Percentiles rank a stretch among this genome's conserved stretches.
Conservation (phyloP, 2,329 filamentous ascomycete species). For the Dactylonectria macrodidyma region DNA sequence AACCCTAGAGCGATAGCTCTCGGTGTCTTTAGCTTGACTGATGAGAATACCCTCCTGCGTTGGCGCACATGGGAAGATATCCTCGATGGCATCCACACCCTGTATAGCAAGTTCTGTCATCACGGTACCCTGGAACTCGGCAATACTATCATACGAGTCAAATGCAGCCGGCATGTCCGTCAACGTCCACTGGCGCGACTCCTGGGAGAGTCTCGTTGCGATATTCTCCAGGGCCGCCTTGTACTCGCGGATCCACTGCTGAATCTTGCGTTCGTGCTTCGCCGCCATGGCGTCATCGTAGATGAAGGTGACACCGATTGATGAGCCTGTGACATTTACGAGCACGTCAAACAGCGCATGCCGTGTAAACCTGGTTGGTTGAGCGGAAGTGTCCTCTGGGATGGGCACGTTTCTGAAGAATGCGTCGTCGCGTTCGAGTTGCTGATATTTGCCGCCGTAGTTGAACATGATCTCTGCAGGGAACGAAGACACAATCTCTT, state of each 20-base stretch:
- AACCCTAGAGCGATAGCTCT: conserved; percentile 24
- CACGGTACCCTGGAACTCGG: conserved; percentile 4
- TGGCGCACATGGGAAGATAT: conserved; percentile 27
- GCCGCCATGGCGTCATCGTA: not conserved
- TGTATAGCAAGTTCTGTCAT: not conserved
- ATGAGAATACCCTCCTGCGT: conserved; percentile 31
- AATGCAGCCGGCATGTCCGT: not conserved
- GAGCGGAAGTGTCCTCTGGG: conserved; percentile 10
- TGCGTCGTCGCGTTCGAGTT: conserved; percentile 18
- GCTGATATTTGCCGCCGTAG: conserved; percentile 22
- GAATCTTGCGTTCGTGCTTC: not conserved
- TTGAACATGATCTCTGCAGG: conserved; percentile 30
- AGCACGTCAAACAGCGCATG: conserved; percentile 19
- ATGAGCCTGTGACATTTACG: not conserved
- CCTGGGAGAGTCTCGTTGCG: not conserved
- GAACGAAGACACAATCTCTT: conserved; percentile 13
- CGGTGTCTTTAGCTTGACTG: conserved; percentile 23
- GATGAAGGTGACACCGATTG: not conserved
- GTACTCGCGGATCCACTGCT: not conserved
- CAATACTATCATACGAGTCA: not conserved
- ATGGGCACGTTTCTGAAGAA: conserved; percentile 2
- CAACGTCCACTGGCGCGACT: conserved; percentile 7
- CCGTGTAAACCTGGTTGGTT: not conserved
- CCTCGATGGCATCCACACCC: conserved; percentile 4
- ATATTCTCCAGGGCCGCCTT: not conserved